These are phyloP conservation scores for Casuarina equisetifolia DNA, from an alignment of 306 rosid species.

Conservation along the genomic window DNA sequence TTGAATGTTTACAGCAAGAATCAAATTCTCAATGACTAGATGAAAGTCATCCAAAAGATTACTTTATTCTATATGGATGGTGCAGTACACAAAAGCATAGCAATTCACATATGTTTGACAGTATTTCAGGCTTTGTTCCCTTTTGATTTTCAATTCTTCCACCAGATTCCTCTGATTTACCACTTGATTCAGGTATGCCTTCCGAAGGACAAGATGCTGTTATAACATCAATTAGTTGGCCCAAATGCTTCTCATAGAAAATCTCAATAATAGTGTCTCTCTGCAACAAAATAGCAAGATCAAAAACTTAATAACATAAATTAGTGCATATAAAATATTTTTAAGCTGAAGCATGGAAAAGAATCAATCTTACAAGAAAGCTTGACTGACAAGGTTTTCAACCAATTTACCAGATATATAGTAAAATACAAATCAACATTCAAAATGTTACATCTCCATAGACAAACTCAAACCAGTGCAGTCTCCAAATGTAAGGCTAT, in stretches of 20 bases:
- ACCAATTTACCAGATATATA: conserved; percentile 57
- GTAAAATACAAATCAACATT: conserved; percentile 52
- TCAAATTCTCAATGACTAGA: conserved; percentile 21
- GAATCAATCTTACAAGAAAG: conserved; percentile 41
- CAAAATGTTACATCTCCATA: conserved; percentile 51
- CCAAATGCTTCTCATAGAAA: conserved; percentile 91
- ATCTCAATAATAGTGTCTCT: conserved; percentile 80
- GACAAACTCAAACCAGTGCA: conserved; percentile 36
- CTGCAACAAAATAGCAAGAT: conserved; percentile 53
- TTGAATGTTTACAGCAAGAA: conserved; percentile 15
- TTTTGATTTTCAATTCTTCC: conserved; percentile 43
- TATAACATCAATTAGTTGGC: conserved; percentile 74
- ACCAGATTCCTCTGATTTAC: conserved; percentile 39
- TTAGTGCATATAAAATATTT: conserved; percentile 14
- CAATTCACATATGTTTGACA: conserved; percentile 85
- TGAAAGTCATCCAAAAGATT: conserved; percentile 35
- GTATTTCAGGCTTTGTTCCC: conserved; percentile 79
- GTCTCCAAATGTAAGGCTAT: conserved; percentile 27
- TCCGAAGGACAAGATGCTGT: conserved; percentile 70
- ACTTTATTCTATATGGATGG: conserved; percentile 96
- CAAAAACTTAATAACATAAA: conserved; percentile 27
- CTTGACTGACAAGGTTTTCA: conserved; percentile 55
- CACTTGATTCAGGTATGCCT: conserved; percentile 38
- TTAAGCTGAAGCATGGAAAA: conserved; percentile 25
- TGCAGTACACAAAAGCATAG: conserved; percentile 94